These are phyloP conservation scores for Tricholoma saponaceum DNA, from an alignment of 768 basidiomycete species.

Conservation along the genomic window DNA sequence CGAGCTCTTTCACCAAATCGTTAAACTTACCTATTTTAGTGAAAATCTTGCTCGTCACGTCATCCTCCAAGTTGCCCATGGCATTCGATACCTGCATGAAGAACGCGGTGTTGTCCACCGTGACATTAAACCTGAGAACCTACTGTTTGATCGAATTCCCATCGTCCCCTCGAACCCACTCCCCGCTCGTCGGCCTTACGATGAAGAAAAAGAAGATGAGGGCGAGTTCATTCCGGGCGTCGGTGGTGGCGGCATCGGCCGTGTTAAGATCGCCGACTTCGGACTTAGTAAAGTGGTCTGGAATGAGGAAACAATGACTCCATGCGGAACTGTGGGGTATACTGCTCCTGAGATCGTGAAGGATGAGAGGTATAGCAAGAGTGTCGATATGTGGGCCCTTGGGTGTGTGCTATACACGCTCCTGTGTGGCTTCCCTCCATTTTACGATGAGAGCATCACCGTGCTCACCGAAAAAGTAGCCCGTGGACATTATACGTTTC, in stretches of 20 bases:
- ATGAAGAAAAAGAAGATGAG: constrained; percentile 98
- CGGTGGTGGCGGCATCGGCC: constrained; percentile 96
- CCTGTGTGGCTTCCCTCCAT: constrained; percentile 95
- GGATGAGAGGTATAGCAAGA: constrained; percentile 94
- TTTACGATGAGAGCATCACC: constrained; percentile 98
- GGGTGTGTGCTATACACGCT: constrained; percentile 99
- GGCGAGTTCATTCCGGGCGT: constrained; percentile 91
- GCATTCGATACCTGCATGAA: constrained; percentile 94
- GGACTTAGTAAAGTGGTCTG: constrained; percentile 97
- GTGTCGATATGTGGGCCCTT: constrained; percentile 99
- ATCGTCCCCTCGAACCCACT: constrained; percentile 81
- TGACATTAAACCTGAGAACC: constrained; percentile 98
- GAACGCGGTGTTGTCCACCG: constrained; percentile 98
- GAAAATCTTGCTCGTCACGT: constrained; percentile 97
- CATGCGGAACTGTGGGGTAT: constrained; percentile 99
- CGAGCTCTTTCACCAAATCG: constrained; percentile 98
- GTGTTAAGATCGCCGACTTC: constrained; percentile 98
- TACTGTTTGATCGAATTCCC: constrained; percentile 90
- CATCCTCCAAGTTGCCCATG: constrained; percentile 92
- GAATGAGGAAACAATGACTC: constrained; percentile 99
- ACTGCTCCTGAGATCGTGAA: constrained; percentile 99
- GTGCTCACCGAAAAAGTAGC: constrained; percentile 99
- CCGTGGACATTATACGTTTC: constrained; percentile 93
- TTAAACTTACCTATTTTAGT: constrained; percentile 98
- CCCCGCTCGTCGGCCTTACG: constrained; percentile 72